These are phyloP conservation scores for Yamadazyma kanchanaburiensis DNA, from an alignment of 1,139 yeast species.

Conservation along the genomic window DNA sequence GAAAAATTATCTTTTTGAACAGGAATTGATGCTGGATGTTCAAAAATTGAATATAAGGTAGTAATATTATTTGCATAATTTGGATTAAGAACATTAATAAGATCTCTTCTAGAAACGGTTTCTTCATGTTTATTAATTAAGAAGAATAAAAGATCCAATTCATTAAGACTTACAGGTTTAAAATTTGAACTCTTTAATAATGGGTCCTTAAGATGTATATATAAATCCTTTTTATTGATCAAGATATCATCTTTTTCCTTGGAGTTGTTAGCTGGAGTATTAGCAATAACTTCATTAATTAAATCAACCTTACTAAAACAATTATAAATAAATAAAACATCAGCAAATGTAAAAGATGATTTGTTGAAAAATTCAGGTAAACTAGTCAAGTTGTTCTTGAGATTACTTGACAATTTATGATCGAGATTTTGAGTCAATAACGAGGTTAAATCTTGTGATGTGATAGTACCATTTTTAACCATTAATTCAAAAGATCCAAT, in stretches of 20 bases:
- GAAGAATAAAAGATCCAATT: conserved; percentile 44
- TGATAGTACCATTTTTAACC: conserved; percentile 33
- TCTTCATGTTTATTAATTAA: conserved; percentile 47
- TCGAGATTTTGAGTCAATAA: conserved; percentile 37
- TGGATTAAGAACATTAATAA: conserved; percentile 49
- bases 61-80: conserved; percentile 35
- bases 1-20: conserved; percentile 38
- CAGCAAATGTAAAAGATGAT: conserved; percentile 36
- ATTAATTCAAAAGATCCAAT: conserved; percentile 44
- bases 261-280: conserved; percentile 46
- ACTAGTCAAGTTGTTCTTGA: conserved; percentile 32
- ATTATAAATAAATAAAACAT: conserved; percentile 42
- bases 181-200: conserved; percentile 52
- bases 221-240: conserved; percentile 41
- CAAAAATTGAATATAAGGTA: conserved; percentile 38
- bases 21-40: conserved; percentile 40
- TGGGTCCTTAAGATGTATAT: conserved; percentile 48
- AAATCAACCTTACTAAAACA: conserved; percentile 44
- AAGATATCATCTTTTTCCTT: conserved; percentile 43
- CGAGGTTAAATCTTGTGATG: conserved; percentile 29
- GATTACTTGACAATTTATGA: conserved; percentile 40
- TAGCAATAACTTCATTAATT: conserved; percentile 61
- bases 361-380: conserved; percentile 38
- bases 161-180: conserved; percentile 43
- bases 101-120: conserved; percentile 49